These are phyloP conservation scores for Angomonas desouzai DNA, from an alignment of 208 protist species.

Conservation along the genomic window DNA sequence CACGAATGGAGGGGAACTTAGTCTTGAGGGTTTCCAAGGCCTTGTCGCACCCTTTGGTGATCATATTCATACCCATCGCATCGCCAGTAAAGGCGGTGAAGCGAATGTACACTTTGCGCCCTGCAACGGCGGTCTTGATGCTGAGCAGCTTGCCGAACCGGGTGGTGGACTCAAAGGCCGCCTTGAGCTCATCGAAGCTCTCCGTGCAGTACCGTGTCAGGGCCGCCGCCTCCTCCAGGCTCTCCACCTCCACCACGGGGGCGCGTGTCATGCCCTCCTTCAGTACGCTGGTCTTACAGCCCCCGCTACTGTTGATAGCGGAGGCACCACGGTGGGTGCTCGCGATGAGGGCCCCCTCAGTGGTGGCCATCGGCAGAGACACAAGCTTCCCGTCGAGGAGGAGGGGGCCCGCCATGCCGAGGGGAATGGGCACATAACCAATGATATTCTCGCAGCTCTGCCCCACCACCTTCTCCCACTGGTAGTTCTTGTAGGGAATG, in stretches of 20 bases:
- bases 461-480: constrained; percentile 89
- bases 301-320: constrained; percentile 90
- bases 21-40: constrained; percentile 82
- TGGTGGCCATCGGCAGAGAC: constrained; percentile 96
- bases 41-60: constrained; percentile 96
- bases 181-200: constrained; percentile 78
- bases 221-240: constrained; percentile 64
- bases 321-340: constrained; percentile 94
- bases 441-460: constrained; percentile 96
- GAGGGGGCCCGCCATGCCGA: constrained; percentile 94
- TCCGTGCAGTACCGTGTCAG: constrained; percentile 91
- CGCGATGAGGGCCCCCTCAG: constrained; percentile 97
- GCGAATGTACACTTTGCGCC: constrained; percentile 91
- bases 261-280: constrained; percentile 97
- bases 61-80: constrained; percentile 99
- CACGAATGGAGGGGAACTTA: constrained; percentile 89
- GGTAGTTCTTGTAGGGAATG: constrained; percentile 87
- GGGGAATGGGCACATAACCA: constrained; percentile 95
- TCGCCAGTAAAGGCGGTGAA: constrained; percentile 95
- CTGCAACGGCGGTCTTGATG: constrained; percentile 85
- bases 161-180: constrained; percentile 92
- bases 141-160: constrained; percentile 92
- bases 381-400: constrained; percentile 89
- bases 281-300: constrained; percentile 86
- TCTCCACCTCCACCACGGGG: constrained; percentile 89